Conservation (phyloP, 345 rosid species). For the Abelmoschus esculentus region DNA sequence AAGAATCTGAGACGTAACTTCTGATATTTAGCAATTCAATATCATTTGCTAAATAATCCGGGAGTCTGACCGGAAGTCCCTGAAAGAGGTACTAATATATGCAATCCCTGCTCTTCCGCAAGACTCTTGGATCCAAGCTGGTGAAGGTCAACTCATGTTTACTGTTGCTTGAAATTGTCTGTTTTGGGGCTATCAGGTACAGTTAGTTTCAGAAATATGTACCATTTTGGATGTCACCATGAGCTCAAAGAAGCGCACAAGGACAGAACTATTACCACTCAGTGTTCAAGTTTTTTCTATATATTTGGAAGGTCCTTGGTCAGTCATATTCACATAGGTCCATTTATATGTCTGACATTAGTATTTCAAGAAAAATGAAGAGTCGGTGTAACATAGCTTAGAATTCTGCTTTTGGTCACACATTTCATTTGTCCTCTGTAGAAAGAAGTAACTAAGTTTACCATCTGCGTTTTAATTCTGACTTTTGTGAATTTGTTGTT, state of each 20-base stretch:
- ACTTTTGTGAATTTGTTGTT: not conserved
- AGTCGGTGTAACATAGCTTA: too few relatives aligned
- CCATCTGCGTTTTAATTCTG: conserved; percentile 2
- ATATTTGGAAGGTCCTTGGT: not conserved
- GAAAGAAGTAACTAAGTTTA: conserved; percentile 16
- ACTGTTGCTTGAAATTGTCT: conserved; percentile 26
- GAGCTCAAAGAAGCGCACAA: conserved; percentile 27
- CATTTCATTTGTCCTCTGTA: conserved; percentile 13
- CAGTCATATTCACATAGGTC: not conserved
- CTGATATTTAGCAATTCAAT: not conserved
- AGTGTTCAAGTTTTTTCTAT: too few relatives aligned
- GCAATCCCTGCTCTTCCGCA: conserved; percentile 25
- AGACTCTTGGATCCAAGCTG: conserved; percentile 26
- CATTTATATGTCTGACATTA: not conserved
- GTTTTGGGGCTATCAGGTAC: conserved; percentile 28
- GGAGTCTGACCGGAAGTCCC: conserved; percentile 27
- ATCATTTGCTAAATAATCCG: conserved; percentile 9
- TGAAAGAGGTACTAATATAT: not conserved
- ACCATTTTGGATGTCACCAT: conserved; percentile 20
- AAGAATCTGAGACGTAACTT: conserved; percentile 49
- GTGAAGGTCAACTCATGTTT: conserved; percentile 50
- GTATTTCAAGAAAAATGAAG: too few relatives aligned
- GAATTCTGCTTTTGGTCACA: conserved; percentile 26
- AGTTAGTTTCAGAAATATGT: conserved; percentile 46
- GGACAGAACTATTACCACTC: conserved; percentile 14